Conservation (phyloP, 768 basidiomycete species). For the Mycena amicta region DNA sequence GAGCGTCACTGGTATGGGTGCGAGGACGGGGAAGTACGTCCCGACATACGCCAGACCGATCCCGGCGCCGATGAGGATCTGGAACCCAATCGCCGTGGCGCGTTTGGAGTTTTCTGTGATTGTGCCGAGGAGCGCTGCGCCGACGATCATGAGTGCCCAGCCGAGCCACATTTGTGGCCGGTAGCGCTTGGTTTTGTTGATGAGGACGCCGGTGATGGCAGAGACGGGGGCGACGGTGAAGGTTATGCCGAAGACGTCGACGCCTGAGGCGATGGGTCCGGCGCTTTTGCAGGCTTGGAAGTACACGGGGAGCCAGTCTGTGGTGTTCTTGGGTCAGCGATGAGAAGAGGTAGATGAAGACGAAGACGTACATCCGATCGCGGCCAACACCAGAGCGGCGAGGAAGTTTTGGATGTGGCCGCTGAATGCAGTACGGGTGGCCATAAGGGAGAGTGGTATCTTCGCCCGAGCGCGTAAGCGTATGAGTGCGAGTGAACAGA, state of each 20-base stretch:
- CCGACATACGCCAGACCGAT: constrained; percentile 15
- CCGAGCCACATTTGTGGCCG: constrained; percentile 13
- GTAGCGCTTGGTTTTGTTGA: constrained; percentile 18
- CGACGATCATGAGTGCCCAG: constrained; percentile 7
- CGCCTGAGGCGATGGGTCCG: constrained; percentile 37
- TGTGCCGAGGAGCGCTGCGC: constrained; percentile 3
- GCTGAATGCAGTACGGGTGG: constrained; percentile 10
- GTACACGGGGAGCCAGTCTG: constrained; percentile 45
- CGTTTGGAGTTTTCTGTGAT: constrained; percentile 2
- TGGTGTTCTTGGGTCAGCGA: too few relatives aligned
- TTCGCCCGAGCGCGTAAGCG: constrained; percentile 28
- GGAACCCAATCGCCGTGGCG: constrained; percentile 5
- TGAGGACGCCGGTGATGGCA: constrained; percentile 32
- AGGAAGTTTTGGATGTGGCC: constrained; percentile 11
- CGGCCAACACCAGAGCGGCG: constrained; percentile 4
- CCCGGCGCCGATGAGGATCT: constrained; percentile 8
- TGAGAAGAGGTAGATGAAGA: not conserved
- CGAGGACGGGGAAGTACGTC: constrained; percentile 45
- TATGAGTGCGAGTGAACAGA: too few relatives aligned
- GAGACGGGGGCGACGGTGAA: constrained; percentile 18
- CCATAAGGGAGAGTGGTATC: constrained; percentile 5
- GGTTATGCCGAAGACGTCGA: constrained; percentile 30
- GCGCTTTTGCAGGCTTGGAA: constrained; percentile 44
- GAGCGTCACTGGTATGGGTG: constrained; percentile 36
- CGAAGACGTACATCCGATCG: constrained; percentile 1